phyloP scores from a whole-genome alignment of 108 stramenopile species.

The Skeletonema menzelii region DNA sequence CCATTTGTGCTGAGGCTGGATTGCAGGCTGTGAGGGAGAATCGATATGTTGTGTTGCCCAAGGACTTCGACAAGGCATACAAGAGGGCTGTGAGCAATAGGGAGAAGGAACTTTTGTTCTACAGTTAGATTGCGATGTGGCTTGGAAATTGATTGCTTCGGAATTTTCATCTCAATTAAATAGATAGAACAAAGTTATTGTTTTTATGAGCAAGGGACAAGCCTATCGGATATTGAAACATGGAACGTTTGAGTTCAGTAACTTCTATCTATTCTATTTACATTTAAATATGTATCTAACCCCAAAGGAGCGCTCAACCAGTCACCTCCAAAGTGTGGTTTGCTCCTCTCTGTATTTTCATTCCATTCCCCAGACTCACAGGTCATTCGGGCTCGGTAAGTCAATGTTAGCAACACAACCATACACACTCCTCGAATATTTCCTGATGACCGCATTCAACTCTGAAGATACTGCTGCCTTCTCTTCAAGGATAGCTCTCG shows the following conservation, averaged over 20 bases:
- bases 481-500: conserved; percentile 58
- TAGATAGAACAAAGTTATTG: not conserved
- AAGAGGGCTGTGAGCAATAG: conserved; percentile 97
- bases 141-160: not conserved
- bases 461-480: conserved; percentile 43
- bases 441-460: conserved; percentile 69
- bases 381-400: not conserved
- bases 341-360: not conserved
- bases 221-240: too few species aligned
- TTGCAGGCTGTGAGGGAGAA: conserved; percentile 98
- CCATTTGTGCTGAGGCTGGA: conserved; percentile 98
- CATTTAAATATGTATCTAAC: not conserved
- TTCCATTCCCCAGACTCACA: not conserved
- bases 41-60: conserved; percentile 97
- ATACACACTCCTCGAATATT: conserved; percentile 52
- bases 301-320: not conserved
- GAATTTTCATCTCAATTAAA: not conserved
- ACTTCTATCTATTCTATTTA: not conserved
- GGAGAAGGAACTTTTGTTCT: conserved; percentile 96
- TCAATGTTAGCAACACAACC: not conserved
- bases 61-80: conserved; percentile 99
- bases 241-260: too few species aligned
- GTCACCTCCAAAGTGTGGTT: not conserved
- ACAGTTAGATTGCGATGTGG: conserved; percentile 47
- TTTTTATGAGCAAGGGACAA: not conserved